A percentile compares a stretch with the other conserved stretches of the same genome.
Evolutionary conservation across 148 eudicot genomes (phyloP).

Genomic region (Polygonum aviculare): DNA sequence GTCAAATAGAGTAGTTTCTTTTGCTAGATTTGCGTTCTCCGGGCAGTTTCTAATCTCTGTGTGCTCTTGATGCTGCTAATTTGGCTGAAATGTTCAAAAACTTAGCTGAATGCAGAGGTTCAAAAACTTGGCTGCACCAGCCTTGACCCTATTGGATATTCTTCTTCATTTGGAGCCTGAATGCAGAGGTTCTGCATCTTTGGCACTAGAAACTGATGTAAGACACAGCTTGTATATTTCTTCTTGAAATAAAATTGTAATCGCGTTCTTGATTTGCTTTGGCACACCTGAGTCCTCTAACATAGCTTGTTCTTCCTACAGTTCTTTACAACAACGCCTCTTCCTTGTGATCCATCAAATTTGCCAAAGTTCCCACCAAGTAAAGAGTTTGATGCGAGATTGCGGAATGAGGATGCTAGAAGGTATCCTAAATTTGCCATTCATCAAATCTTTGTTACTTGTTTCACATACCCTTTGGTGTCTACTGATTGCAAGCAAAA

Average conservation of each 20-base stretch:
- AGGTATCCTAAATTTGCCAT: slow-evolving; percentile 22
- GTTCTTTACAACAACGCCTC: slow-evolving; percentile 53
- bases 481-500: slow-evolving; percentile 29
- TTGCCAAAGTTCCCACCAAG: slow-evolving; percentile 68
- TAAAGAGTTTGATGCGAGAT: slow-evolving; percentile 56
- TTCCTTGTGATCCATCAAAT: slow-evolving; percentile 60
- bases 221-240: slow-evolving; percentile 14
- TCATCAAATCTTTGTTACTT: background rate
- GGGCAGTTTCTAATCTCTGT: no score
- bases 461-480: background rate
- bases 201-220: slow-evolving; percentile 62
- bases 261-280: no score
- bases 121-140: slow-evolving; percentile 39
- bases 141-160: slow-evolving; percentile 37
- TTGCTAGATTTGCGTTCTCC: no score
- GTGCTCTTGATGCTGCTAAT: no score
- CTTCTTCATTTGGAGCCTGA: slow-evolving; percentile 57
- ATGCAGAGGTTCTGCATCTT: slow-evolving; percentile 43
- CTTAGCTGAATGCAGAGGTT: no score
- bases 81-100: slow-evolving; percentile 38
- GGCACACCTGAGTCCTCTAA: background rate
- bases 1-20: no score
- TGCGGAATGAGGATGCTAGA: slow-evolving; percentile 53
- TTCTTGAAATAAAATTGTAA: background rate
- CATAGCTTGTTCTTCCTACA: slow-evolving; percentile 13